phyloP scores from a whole-genome alignment of 1,139 yeast genomes.

The Suhomyces guaymorum region DNA sequence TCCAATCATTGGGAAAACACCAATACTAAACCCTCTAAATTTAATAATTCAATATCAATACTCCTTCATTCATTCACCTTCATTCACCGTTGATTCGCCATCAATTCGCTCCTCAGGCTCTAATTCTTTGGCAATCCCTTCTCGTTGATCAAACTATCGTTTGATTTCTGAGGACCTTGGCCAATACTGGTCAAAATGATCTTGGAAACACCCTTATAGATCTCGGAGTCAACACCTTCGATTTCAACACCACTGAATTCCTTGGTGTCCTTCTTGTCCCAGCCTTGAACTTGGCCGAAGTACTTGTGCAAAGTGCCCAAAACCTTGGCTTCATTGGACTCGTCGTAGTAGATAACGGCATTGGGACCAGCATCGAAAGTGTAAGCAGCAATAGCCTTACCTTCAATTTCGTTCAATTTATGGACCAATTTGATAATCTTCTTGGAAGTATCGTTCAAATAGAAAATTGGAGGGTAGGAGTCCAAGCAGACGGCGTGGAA shows the following conservation, averaged over 20 bases:
- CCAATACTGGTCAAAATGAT: slow-evolving; percentile 86
- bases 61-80: no score
- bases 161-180: slow-evolving; percentile 70
- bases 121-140: slow-evolving; percentile 32
- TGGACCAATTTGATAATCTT: slow-evolving; percentile 82
- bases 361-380: slow-evolving; percentile 99
- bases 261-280: slow-evolving; percentile 52
- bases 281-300: slow-evolving; percentile 65
- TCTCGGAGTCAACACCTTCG: slow-evolving; percentile 48
- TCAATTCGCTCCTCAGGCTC: not conserved
- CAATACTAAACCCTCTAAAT: no score
- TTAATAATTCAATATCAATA: no score
- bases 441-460: slow-evolving; percentile 92
- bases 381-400: slow-evolving; percentile 80
- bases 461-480: slow-evolving; percentile 93
- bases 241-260: slow-evolving; percentile 34
- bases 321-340: slow-evolving; percentile 66
- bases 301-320: slow-evolving; percentile 58
- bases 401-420: slow-evolving; percentile 66
- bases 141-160: slow-evolving; percentile 53
- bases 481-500: slow-evolving; percentile 97
- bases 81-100: not conserved
- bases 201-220: slow-evolving; percentile 71
- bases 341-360: slow-evolving; percentile 88
- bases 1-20: no score